Evolutionary conservation across 164 flowering plant genomes (phyloP).

Genomic region (Amborella trichopoda): DNA sequence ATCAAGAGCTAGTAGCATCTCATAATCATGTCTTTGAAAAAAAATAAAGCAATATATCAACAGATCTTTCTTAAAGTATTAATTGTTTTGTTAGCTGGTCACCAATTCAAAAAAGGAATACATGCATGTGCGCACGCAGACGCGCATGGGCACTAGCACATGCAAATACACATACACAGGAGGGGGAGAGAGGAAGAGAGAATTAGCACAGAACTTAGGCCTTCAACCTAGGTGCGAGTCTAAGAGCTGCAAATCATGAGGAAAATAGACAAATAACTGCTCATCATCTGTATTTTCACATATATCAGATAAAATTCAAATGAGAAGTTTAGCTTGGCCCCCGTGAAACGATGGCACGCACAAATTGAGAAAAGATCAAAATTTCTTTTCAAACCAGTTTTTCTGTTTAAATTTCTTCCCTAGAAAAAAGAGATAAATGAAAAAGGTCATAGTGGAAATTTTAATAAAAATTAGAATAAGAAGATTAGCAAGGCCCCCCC

Average conservation of each 20-base stretch:
- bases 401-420: too few species aligned
- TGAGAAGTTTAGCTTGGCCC: too few species aligned
- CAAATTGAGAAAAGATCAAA: too few species aligned
- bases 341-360: too few species aligned
- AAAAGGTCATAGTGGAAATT: too few species aligned
- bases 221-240: too few species aligned
- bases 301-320: too few species aligned
- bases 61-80: neutral
- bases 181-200: neutral
- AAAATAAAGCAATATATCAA: constrained; percentile 2
- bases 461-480: neutral
- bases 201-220: neutral
- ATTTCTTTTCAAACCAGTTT: too few species aligned
- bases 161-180: neutral
- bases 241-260: too few species aligned
- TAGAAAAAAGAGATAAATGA: too few species aligned
- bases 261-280: too few species aligned
- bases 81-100: neutral
- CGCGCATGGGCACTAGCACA: neutral
- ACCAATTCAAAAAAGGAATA: neutral
- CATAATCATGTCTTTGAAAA: constrained; percentile 73
- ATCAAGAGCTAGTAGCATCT: constrained; percentile 84
- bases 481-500: neutral
- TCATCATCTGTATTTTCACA: too few species aligned
- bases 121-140: neutral